Conservation (phyloP, 1,284 basidiomycete species). For the Cryptococcus sp. region DNA sequence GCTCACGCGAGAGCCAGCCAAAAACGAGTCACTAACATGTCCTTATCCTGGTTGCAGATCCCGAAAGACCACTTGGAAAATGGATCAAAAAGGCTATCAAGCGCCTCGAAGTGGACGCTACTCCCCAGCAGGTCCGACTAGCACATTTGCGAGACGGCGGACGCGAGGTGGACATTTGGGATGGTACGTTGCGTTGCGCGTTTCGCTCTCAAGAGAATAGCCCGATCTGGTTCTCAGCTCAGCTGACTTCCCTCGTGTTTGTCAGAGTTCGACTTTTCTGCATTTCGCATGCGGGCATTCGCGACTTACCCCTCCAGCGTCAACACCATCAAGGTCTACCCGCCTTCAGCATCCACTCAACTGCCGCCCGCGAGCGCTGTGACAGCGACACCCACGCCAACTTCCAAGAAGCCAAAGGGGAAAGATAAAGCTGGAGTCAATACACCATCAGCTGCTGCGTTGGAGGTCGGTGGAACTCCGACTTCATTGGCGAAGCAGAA, state of each 20-base stretch:
- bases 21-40: neutral
- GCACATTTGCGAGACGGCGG: conserved; percentile 34
- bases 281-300: conserved; percentile 30
- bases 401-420: neutral
- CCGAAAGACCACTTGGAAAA: conserved; percentile 3
- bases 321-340: conserved; percentile 21
- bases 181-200: conserved; percentile 27
- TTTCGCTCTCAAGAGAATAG: too few relatives aligned
- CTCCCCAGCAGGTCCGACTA: conserved; percentile 18
- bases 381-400: neutral
- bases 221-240: too few relatives aligned
- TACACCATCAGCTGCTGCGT: neutral
- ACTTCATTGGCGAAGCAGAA: neutral
- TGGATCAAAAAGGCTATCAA: conserved; percentile 7
- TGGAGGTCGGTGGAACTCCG: neutral
- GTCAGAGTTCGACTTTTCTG: conserved; percentile 35
- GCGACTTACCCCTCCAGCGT: conserved; percentile 7
- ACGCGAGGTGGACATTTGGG: conserved; percentile 32
- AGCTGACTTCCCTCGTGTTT: neutral
- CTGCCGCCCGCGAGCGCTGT: neutral
- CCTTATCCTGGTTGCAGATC: conserved; percentile 2
- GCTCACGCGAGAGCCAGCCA: neutral
- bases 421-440: neutral
- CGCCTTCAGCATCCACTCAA: conserved; percentile 1
- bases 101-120: conserved; percentile 7